Conservation (phyloP, 1,284 basidiomycete species). For the Cryptococcus sp. region DNA sequence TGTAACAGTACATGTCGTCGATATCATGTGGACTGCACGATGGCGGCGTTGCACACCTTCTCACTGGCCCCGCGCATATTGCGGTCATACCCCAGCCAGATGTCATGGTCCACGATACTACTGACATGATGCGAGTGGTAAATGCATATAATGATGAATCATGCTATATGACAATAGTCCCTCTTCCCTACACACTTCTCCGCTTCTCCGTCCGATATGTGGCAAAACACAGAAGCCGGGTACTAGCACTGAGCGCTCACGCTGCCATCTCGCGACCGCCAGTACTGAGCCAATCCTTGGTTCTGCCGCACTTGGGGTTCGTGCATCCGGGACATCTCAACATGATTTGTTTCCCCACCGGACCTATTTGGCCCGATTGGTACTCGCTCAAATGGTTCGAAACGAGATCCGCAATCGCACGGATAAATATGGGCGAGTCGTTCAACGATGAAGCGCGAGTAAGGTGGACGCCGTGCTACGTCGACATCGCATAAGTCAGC, state of each 20-base stretch:
- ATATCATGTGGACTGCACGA: too few species aligned
- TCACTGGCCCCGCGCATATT: not conserved
- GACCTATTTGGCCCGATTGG: slow-evolving; percentile 55
- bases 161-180: too few species aligned
- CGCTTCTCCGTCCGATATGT: too few species aligned
- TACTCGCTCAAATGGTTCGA: slow-evolving; percentile 75
- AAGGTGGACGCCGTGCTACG: slow-evolving; percentile 84
- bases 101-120: too few species aligned
- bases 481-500: not conserved
- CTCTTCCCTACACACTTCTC: too few species aligned
- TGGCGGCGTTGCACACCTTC: not conserved
- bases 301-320: slow-evolving; percentile 79
- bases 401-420: slow-evolving; percentile 92
- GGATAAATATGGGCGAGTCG: slow-evolving; percentile 94
- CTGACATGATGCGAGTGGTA: not conserved
- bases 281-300: slow-evolving; percentile 82
- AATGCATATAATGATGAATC: not conserved
- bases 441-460: slow-evolving; percentile 94
- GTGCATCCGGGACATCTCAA: slow-evolving; percentile 92
- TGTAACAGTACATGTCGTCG: too few species aligned
- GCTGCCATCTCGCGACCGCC: slow-evolving; percentile 23
- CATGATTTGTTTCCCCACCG: slow-evolving; percentile 76
- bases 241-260: not conserved
- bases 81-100: too few species aligned
- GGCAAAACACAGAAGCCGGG: not conserved